Evolutionary conservation across 345 rosid species (phyloP), one percentile per base, ranked within the genome.

Genomic region (Passiflora organensis): DNA sequence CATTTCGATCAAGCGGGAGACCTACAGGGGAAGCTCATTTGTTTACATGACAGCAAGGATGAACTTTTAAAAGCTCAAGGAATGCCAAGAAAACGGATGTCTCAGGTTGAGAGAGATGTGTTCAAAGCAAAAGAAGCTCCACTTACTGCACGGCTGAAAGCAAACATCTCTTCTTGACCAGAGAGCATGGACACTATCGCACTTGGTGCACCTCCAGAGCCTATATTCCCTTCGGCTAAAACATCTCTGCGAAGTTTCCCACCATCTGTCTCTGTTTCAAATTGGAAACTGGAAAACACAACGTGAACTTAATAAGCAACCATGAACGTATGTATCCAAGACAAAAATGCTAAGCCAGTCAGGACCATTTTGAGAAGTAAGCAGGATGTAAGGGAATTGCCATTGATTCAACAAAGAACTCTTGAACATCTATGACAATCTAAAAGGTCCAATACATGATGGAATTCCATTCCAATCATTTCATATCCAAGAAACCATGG

Each of bases 161-260:
- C 96, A 78, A 91, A 91, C 81, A 81, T 81, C 68, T 91, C 98
- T 55, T 88, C 98, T 74, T 82, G 82, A 32, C 95, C 90, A 21
- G 93, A 85, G 43, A 88, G 70, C 90, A 86, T 81, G 34, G 87
- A 82, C 18, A 78, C 72, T 6, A 91, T 88, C 22, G 85, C 78
- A 64, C 78, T 28, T 6, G 93, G 82, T 43, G 82, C 68, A 28
- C 87, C 95, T 55, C 75, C 93, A 17, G 86, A 73, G 53, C 91
- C 71, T 60, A 79, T 81, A 62, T 55, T 79, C 55, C 85, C 97
- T 79, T 82, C 86, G 25, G 82, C 79, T 66, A 80, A 66, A 68
- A 87, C 97, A 72, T 87, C 66, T 60, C 85, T 64, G 32, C 95
- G 80, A 70, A 91, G 93, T 70, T 82, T 87, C 2, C 78, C 55